Percentiles rank a stretch among this genome's conserved stretches.
Conservation (phyloP, 2,329 filamentous ascomycete species). For the Emericellopsis atlantica region DNA sequence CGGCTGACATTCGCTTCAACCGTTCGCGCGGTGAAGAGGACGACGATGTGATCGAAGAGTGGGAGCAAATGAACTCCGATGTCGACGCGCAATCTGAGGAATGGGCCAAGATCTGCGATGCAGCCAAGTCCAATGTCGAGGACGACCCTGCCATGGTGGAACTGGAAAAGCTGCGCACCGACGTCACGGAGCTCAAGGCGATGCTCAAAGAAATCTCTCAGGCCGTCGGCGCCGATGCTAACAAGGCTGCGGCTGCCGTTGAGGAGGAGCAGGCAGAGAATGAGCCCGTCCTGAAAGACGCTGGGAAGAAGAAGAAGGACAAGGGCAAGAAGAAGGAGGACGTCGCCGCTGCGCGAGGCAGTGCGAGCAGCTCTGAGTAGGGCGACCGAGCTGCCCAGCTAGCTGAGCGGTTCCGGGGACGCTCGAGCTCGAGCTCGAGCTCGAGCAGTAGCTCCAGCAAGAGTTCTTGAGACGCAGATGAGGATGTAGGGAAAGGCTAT, state of each 20-base stretch:
- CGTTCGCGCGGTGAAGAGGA: conserved; percentile 73
- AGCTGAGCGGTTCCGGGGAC: too few relatives aligned
- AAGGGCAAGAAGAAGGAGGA: too few relatives aligned
- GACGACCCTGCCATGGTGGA: conserved; percentile 67
- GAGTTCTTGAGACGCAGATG: too few relatives aligned
- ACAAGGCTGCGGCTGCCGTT: background rate
- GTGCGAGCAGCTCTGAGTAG: too few relatives aligned
- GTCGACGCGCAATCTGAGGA: conserved; percentile 73
- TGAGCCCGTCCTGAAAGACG: too few relatives aligned
- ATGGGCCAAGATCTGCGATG: conserved; percentile 70
- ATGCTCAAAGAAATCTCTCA: conserved; percentile 24
- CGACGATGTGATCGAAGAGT: conserved; percentile 80
- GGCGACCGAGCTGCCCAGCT: too few relatives aligned
- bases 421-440: too few relatives aligned
- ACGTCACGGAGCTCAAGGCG: conserved; percentile 43
- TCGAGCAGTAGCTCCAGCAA: too few relatives aligned
- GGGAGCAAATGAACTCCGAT: conserved; percentile 68
- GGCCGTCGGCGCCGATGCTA: conserved; percentile 8
- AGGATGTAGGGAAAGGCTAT: too few relatives aligned
- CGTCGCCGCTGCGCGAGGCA: too few relatives aligned
- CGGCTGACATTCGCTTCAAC: conserved; percentile 58
- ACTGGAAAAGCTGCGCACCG: conserved; percentile 42
- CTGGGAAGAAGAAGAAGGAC: too few relatives aligned
- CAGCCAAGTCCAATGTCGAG: conserved; percentile 71
- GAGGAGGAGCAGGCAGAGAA: background rate